A percentile compares a stretch with the other conserved stretches of the same genome.
Conservation (phyloP, 208 protist species). For the Novymonas esmeraldas region DNA sequence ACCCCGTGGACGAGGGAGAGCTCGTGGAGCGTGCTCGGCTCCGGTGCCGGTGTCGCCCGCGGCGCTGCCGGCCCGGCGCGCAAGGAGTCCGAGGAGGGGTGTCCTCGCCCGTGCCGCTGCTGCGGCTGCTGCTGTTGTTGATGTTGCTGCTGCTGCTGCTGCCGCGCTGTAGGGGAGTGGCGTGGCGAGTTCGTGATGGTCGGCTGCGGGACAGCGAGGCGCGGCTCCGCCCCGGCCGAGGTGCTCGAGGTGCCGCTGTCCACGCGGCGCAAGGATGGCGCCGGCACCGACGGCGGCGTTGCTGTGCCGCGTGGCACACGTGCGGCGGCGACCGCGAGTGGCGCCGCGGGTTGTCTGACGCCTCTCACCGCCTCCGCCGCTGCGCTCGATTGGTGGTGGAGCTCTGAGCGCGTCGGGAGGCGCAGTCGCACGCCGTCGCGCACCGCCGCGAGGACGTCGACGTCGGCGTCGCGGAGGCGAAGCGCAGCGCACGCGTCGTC, state of each 20-base stretch:
- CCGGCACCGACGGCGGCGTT: not conserved
- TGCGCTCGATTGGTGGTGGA: not conserved
- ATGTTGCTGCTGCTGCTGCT: not conserved
- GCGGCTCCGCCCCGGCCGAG: slow-evolving; percentile 18
- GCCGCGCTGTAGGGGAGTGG: slow-evolving; percentile 19
- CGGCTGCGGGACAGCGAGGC: slow-evolving; percentile 11
- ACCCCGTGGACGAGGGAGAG: slow-evolving; percentile 41
- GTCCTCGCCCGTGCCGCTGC: not conserved
- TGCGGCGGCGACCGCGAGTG: too few species aligned
- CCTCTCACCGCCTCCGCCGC: too few species aligned
- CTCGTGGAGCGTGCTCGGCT: slow-evolving; percentile 37
- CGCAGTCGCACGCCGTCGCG: not conserved
- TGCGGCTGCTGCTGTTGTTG: not conserved
- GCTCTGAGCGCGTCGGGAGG: slow-evolving; percentile 8
- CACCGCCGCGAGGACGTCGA: not conserved
- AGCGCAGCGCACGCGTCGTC: slow-evolving; percentile 9
- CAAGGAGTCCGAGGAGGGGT: too few species aligned
- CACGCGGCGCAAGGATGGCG: not conserved
- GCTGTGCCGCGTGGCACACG: too few species aligned
- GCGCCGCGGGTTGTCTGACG: too few species aligned
- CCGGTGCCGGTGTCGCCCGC: slow-evolving; percentile 19
- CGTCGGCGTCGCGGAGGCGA: slow-evolving; percentile 14
- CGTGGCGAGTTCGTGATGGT: not conserved
- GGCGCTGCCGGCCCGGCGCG: not conserved
- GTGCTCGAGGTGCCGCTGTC: slow-evolving; percentile 2